Conservation (phyloP, 1,139 yeast species). For the Suzukiozyma palmioleophila region DNA sequence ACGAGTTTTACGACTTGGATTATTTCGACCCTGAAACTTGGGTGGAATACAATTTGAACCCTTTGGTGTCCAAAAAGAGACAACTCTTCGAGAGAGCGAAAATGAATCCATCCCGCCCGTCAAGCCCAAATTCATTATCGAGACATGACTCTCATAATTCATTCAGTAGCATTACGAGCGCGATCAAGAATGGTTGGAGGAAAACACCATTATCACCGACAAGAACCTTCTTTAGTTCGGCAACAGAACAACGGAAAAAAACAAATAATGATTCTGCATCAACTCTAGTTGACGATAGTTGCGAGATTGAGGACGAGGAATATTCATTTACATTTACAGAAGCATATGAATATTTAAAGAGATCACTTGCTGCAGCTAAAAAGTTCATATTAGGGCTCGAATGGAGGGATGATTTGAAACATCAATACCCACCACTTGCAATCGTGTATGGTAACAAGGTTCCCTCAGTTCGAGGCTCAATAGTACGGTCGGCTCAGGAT, state of each 20-base stretch:
- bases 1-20: constrained; percentile 61
- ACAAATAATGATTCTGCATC: constrained; percentile 2
- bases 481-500: constrained; percentile 57
- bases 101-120: neutral
- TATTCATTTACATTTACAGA: constrained; percentile 47
- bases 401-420: constrained; percentile 40
- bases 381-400: constrained; percentile 55
- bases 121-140: neutral
- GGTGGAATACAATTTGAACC: constrained; percentile 73
- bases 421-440: constrained; percentile 76
- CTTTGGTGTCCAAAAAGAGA: constrained; percentile 56
- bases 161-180: neutral
- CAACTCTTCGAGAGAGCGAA: constrained; percentile 7
- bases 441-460: constrained; percentile 74
- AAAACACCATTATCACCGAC: constrained; percentile 2
- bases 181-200: constrained; percentile 1
- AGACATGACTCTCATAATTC: constrained; percentile 2
- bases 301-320: constrained; percentile 8
- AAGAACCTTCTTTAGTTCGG: constrained; percentile 2
- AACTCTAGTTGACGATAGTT: constrained; percentile 4
- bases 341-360: constrained; percentile 58
- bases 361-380: constrained; percentile 59
- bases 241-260: neutral
- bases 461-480: constrained; percentile 80
- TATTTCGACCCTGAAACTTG: constrained; percentile 77